These are phyloP conservation scores for Lophiostoma macrostomum DNA, from an alignment of 495 filamentous ascomycete species.

Conservation along the genomic window DNA sequence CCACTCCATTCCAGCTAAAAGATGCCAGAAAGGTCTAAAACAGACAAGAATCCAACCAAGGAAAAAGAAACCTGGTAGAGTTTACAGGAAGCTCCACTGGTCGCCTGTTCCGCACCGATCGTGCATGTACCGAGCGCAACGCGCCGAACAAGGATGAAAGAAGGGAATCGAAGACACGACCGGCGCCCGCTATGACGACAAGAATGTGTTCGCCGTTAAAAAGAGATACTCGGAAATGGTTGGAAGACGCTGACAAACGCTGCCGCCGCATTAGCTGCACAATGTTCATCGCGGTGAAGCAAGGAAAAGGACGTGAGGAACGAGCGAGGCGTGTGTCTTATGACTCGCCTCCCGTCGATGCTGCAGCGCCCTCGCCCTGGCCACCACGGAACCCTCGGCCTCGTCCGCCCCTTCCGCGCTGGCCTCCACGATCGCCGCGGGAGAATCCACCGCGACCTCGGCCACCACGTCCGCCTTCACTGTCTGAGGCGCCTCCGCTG, in stretches of 20 bases:
- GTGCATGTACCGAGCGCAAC: too few species aligned
- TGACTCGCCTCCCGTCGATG: constrained; percentile 34
- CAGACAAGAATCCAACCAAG: too few species aligned
- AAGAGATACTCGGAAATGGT: constrained; percentile 7
- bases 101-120: too few species aligned
- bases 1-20: background rate
- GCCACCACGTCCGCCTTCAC: constrained; percentile 67
- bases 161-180: constrained; percentile 8
- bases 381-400: constrained; percentile 31
- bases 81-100: too few species aligned
- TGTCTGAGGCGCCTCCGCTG: constrained; percentile 66
- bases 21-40: too few species aligned
- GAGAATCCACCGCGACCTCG: constrained; percentile 58
- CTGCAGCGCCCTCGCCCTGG: constrained; percentile 30
- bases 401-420: constrained; percentile 43
- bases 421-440: constrained; percentile 53
- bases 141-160: background rate
- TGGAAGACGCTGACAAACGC: background rate
- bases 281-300: background rate
- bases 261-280: background rate
- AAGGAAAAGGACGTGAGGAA: constrained; percentile 6
- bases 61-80: too few species aligned
- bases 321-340: constrained; percentile 1
- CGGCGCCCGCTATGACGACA: constrained; percentile 19
- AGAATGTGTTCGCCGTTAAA: constrained; percentile 6